Conservation (phyloP, 1,139 yeast species). For the Kodamaea plutei region DNA sequence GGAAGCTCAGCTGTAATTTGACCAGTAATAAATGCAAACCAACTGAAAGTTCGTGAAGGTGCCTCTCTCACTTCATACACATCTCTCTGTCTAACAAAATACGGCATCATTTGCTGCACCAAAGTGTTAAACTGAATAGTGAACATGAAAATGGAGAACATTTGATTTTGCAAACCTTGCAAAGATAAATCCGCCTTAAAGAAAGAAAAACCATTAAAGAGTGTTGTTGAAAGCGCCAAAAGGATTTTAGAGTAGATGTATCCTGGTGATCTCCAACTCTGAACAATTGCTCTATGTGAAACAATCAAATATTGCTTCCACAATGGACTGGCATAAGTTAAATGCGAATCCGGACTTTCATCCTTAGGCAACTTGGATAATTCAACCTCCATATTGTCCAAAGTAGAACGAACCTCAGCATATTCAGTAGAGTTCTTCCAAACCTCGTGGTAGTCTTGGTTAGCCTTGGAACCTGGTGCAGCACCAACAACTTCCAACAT, state of each 20-base stretch:
- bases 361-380: slow-evolving; percentile 35
- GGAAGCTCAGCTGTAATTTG: slow-evolving; percentile 37
- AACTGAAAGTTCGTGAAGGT: slow-evolving; percentile 56
- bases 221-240: slow-evolving; percentile 47
- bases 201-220: slow-evolving; percentile 75
- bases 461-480: slow-evolving; percentile 52
- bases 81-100: slow-evolving; percentile 66
- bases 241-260: slow-evolving; percentile 65
- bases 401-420: slow-evolving; percentile 36
- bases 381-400: slow-evolving; percentile 43
- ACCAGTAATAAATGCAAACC: slow-evolving; percentile 42
- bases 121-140: slow-evolving; percentile 46
- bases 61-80: slow-evolving; percentile 68
- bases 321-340: slow-evolving; percentile 43
- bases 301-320: slow-evolving; percentile 50
- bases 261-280: slow-evolving; percentile 73
- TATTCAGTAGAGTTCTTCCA: slow-evolving; percentile 63
- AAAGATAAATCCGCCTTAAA: slow-evolving; percentile 59
- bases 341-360: slow-evolving; percentile 28
- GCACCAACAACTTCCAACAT: slow-evolving; percentile 79
- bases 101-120: slow-evolving; percentile 72
- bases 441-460: slow-evolving; percentile 45
- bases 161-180: slow-evolving; percentile 61
- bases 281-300: slow-evolving; percentile 53
- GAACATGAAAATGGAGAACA: slow-evolving; percentile 54